phyloP scores from a whole-genome alignment of 805 yeast species.

The Kodamaea nitidulidarum region DNA sequence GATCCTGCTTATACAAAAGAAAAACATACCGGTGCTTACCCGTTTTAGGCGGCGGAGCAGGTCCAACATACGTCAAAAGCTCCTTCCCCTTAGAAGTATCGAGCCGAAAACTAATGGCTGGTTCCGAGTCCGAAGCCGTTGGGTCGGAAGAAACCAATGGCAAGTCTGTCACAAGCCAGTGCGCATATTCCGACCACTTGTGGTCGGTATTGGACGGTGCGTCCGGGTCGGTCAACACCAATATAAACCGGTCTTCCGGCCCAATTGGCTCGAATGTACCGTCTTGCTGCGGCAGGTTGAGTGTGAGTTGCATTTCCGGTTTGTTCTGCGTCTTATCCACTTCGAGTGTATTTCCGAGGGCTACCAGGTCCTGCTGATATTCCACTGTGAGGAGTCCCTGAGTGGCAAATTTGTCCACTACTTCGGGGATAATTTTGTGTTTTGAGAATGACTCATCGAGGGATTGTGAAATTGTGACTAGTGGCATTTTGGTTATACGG shows the following conservation, averaged over 20 bases:
- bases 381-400: constrained; percentile 61
- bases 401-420: constrained; percentile 44
- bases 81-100: constrained; percentile 37
- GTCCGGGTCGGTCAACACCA: constrained; percentile 89
- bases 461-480: constrained; percentile 52
- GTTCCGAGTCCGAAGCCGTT: constrained; percentile 26
- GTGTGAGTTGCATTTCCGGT: constrained; percentile 67
- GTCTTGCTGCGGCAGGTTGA: constrained; percentile 44
- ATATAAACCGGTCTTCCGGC: constrained; percentile 54
- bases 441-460: constrained; percentile 48
- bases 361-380: constrained; percentile 54
- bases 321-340: constrained; percentile 61
- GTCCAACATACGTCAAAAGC: constrained; percentile 64
- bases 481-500: constrained; percentile 27
- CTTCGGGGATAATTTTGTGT: constrained; percentile 51
- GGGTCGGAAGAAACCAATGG: constrained; percentile 34
- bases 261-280: constrained; percentile 36
- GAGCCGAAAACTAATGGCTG: constrained; percentile 21
- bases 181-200: constrained; percentile 86
- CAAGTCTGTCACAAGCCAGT: constrained; percentile 61
- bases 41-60: constrained; percentile 86
- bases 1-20: constrained; percentile 65
- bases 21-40: constrained; percentile 87
- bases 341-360: constrained; percentile 71
- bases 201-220: constrained; percentile 82